Evolutionary conservation across 352 stramenopile species (phyloP).

Genomic region (Aphanomyces cochlioides): DNA sequence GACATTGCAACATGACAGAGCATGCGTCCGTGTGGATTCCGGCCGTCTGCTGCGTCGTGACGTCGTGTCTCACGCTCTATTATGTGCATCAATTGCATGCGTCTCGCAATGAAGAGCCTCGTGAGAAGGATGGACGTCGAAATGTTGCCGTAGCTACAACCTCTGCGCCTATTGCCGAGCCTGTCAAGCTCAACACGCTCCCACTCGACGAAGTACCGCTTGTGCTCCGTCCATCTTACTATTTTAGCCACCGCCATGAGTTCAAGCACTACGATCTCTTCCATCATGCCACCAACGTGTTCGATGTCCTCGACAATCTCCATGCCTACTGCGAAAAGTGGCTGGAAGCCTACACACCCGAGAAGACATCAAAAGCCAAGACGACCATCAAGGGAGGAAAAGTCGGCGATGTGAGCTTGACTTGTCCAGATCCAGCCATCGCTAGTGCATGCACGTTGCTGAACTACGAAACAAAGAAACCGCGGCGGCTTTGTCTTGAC

Average conservation of each 20-base stretch:
- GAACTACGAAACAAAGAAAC: constrained; percentile 7
- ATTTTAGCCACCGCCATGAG: constrained; percentile 43
- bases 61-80: background rate
- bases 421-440: background rate
- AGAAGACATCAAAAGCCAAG: background rate
- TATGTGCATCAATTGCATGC: background rate
- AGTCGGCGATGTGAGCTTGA: constrained; percentile 4
- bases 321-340: constrained; percentile 52
- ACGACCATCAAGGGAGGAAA: background rate
- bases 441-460: constrained; percentile 6
- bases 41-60: constrained; percentile 1
- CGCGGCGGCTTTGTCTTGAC: constrained; percentile 45
- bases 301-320: constrained; percentile 59
- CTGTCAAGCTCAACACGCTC: constrained; percentile 36
- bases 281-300: constrained; percentile 50
- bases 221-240: constrained; percentile 45
- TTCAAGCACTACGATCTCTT: constrained; percentile 61
- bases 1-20: no score
- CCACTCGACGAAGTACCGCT: constrained; percentile 36
- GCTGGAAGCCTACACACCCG: constrained; percentile 34
- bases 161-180: background rate
- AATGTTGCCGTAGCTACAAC: background rate
- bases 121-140: background rate
- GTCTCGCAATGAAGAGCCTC: background rate
- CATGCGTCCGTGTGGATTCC: background rate